These are phyloP conservation scores for Skeletonema menzelii DNA, from an alignment of 108 stramenopile genomes.

Conservation along the genomic window DNA sequence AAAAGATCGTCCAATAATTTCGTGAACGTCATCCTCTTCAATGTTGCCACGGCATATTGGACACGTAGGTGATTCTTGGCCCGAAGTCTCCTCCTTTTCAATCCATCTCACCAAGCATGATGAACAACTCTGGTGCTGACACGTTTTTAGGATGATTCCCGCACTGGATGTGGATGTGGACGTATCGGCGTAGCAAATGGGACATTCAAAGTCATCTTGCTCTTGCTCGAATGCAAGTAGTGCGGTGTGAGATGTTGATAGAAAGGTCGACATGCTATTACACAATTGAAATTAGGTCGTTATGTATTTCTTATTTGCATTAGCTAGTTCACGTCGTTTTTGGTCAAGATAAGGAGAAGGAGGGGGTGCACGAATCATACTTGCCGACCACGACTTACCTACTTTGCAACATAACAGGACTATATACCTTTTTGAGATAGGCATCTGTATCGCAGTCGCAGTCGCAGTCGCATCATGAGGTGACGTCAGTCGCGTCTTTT, in stretches of 20 bases:
- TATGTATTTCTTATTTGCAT: no score
- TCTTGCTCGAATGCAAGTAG: background rate
- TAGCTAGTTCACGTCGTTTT: no score
- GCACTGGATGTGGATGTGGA: background rate
- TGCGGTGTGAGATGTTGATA: background rate
- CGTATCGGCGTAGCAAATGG: background rate
- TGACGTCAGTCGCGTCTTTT: no score
- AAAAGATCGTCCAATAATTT: constrained; percentile 9
- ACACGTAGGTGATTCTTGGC: constrained; percentile 7
- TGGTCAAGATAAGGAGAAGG: no score
- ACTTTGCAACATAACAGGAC: no score
- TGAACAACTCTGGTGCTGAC: constrained; percentile 12
- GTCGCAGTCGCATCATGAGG: no score
- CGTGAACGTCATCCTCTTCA: constrained; percentile 1
- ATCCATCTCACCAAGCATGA: constrained; percentile 20
- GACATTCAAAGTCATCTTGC: background rate
- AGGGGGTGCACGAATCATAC: no score
- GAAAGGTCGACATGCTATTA: background rate
- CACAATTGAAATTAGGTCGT: no score
- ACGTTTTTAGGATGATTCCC: background rate
- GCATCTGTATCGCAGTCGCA: no score
- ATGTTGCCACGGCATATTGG: constrained; percentile 18
- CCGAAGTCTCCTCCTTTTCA: constrained; percentile 11
- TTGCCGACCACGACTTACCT: no score
- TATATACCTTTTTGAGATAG: no score